Base-by-base conservation (phyloP, 2,329 filamentous ascomycete species). In the Scedosporium boydii region DNA sequence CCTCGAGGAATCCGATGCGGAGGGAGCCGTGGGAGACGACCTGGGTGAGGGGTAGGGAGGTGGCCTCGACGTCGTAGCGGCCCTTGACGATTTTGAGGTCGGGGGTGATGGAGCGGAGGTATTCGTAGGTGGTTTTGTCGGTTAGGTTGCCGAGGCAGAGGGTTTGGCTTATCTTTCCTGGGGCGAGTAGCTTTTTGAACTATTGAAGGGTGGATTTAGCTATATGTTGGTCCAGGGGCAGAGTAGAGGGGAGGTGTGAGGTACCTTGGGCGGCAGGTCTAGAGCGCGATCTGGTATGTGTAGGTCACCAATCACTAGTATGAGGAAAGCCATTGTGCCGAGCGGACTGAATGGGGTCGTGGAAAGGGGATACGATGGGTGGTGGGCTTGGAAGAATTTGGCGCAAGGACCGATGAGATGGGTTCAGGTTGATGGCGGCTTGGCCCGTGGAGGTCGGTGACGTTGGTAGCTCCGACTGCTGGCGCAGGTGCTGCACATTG, bases 201-300 rank as follows among this genome's bases (percentile, higher is more conserved):
- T 93, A 74, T 61, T 23, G n/a, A 27, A 27, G 27, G 56, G 16
- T 16, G 27, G 60, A 41, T 26, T 18, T 56, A 51, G 46, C 53
- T 46, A 14, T 6, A 34, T 26, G 42, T 23, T 44, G n/a, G 21
- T 27, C 41, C 42, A 21, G 60, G 46, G 18, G 34, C 7, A 4
- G 27, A 29, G 27, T 7, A 3, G 7, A 6, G 7, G 27, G 29
- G 60, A 48, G 61, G 56, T 62, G 42, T 41, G 60, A 46, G 67
- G 68, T 81, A 92, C 91, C 87, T 96, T 96, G 75, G 88, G 82
- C 64, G 92, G 92, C 70, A 96, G 93, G 75, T 96, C 92, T 67
- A 95, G 87, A 69, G 91, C 92, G 74, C 92, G 84, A 76, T 96
- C 92, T 70, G 92, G 92, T 77, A 96, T 96, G 79, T 96, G 92